These are phyloP conservation scores for Parathielavia appendiculata DNA, from an alignment of 495 filamentous ascomycete species.

Conservation along the genomic window DNA sequence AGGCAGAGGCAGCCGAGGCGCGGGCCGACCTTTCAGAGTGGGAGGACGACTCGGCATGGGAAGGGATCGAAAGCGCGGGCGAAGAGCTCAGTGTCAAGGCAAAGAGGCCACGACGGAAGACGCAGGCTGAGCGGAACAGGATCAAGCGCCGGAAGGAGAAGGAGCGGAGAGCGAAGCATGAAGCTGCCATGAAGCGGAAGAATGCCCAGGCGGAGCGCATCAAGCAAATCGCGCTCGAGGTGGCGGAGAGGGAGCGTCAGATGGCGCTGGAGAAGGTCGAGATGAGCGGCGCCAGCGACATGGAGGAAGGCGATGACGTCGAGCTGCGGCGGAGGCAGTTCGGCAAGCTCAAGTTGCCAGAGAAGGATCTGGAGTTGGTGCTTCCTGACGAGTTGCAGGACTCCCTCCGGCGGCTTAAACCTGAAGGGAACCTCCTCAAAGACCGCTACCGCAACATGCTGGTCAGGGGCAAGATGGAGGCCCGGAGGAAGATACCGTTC, in stretches of 20 bases:
- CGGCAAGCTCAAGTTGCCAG: slow-evolving; percentile 70
- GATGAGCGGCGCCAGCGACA: slow-evolving; percentile 38
- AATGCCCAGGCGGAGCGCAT: slow-evolving; percentile 61
- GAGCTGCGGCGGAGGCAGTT: slow-evolving; percentile 70
- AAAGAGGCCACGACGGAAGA: slow-evolving; percentile 77
- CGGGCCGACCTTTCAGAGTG: slow-evolving; percentile 64
- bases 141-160: slow-evolving; percentile 81
- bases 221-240: slow-evolving; percentile 51
- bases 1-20: slow-evolving; percentile 60
- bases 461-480: slow-evolving; percentile 83
- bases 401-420: slow-evolving; percentile 80
- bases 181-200: slow-evolving; percentile 64
- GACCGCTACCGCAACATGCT: slow-evolving; percentile 87
- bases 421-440: slow-evolving; percentile 87
- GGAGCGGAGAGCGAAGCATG: slow-evolving; percentile 65
- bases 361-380: slow-evolving; percentile 78
- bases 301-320: slow-evolving; percentile 52
- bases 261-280: slow-evolving; percentile 37
- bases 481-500: slow-evolving; percentile 68
- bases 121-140: slow-evolving; percentile 78
- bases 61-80: slow-evolving; percentile 65
- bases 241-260: slow-evolving; percentile 53
- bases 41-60: slow-evolving; percentile 84
- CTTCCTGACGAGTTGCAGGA: slow-evolving; percentile 92
- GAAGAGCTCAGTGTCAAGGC: slow-evolving; percentile 60